These are phyloP conservation scores for Penicillium simplicissimum DNA, from an alignment of 495 filamentous ascomycete genomes.

Conservation along the genomic window DNA sequence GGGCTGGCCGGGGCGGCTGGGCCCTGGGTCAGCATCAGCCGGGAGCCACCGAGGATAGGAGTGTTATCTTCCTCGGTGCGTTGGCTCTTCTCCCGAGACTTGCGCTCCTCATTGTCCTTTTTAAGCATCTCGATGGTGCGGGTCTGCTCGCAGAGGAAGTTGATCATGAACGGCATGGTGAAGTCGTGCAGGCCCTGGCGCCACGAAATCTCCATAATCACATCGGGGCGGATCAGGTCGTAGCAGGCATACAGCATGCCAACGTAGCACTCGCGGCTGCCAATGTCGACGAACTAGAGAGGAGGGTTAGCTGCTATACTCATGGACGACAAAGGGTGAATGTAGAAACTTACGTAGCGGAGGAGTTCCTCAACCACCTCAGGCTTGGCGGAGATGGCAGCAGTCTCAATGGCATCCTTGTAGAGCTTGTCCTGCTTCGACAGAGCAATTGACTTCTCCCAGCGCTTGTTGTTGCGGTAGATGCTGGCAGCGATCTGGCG, in stretches of 20 bases:
- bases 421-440: conserved; percentile 99
- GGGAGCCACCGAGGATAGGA: conserved; percentile 85
- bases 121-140: conserved; percentile 80
- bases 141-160: conserved; percentile 88
- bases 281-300: conserved; percentile 94
- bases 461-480: conserved; percentile 99
- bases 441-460: conserved; percentile 98
- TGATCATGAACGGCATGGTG: conserved; percentile 99
- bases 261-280: conserved; percentile 97
- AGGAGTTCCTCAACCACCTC: conserved; percentile 95
- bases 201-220: conserved; percentile 96
- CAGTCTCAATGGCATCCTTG: conserved; percentile 99
- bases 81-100: conserved; percentile 80
- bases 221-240: conserved; percentile 88
- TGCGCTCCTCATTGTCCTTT: conserved; percentile 97
- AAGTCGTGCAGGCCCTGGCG: conserved; percentile 93
- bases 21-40: conserved; percentile 98
- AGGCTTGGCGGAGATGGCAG: conserved; percentile 87
- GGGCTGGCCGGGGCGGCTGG: conserved; percentile 60
- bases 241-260: conserved; percentile 99
- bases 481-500: conserved; percentile 97
- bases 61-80: conserved; percentile 88
- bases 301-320: conserved; percentile 29
- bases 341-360: conserved; percentile 75
- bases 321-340: background rate